Evolutionary conservation across 2,329 filamentous ascomycete species (phyloP).

Genomic region (Aureobasidium sp.): DNA sequence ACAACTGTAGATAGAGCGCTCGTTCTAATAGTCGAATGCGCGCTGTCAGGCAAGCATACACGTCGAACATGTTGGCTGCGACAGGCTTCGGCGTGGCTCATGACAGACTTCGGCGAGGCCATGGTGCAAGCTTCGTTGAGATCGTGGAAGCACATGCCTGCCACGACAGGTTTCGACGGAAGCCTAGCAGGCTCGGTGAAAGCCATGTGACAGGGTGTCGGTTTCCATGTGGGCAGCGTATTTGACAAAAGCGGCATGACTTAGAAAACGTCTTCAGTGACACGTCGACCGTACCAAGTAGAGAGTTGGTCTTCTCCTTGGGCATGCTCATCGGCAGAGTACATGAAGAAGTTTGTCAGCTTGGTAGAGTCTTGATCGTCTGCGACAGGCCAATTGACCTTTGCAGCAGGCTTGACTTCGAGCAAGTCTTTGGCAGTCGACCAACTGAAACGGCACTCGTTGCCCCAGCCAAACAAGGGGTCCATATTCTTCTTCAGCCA

Average conservation of each 20-base stretch:
- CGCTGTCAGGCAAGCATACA: not conserved
- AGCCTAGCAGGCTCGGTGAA: not conserved
- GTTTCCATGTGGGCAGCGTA: not conserved
- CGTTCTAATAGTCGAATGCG: not conserved
- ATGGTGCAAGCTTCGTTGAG: not conserved
- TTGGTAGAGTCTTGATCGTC: conserved; percentile 59
- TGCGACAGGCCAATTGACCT: conserved; percentile 76
- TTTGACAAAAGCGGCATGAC: not conserved
- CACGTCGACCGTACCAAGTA: conserved; percentile 74
- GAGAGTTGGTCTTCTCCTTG: conserved; percentile 56
- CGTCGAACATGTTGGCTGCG: not conserved
- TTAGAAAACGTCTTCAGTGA: conserved; percentile 63
- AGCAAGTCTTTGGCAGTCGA: conserved; percentile 90
- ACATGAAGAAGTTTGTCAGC: conserved; percentile 69
- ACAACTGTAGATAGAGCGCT: not conserved
- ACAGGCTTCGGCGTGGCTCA: not conserved
- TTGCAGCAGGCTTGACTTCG: conserved; percentile 62
- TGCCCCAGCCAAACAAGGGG: conserved; percentile 89
- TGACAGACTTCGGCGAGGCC: not conserved
- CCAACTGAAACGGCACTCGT: conserved; percentile 92
- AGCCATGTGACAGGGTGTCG: not conserved
- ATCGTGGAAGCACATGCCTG: not conserved
- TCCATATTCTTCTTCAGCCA: conserved; percentile 89
- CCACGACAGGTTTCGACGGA: not conserved
- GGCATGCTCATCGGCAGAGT: conserved; percentile 38